Conservation (phyloP, 2,329 filamentous ascomycete genomes). For the Ascochyta rabiei region DNA sequence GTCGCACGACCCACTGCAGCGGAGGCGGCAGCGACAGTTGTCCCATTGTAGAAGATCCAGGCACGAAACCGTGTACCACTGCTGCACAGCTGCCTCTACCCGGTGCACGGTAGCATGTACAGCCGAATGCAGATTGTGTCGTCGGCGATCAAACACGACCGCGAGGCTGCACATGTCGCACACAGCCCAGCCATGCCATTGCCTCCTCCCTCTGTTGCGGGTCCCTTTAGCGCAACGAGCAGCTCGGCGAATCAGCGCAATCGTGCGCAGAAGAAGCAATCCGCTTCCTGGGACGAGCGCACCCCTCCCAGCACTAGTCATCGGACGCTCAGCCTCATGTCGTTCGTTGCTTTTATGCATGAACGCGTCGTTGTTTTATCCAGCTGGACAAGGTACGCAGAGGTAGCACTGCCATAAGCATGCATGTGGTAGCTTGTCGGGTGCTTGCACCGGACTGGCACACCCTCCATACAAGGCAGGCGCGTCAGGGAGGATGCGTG, state of each 20-base stretch:
- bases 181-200: slow-evolving; percentile 9
- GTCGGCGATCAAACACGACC: slow-evolving; percentile 32
- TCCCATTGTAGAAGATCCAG: slow-evolving; percentile 17
- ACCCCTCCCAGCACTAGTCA: slow-evolving; percentile 6
- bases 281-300: slow-evolving; percentile 5
- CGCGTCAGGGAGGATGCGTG: not conserved
- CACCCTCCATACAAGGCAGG: not conserved
- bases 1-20: slow-evolving; percentile 21
- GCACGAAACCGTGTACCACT: slow-evolving; percentile 14
- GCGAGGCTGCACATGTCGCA: slow-evolving; percentile 24
- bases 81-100: slow-evolving; percentile 21
- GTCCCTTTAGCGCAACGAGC: not conserved
- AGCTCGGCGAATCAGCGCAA: slow-evolving; percentile 12
- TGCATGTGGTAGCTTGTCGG: slow-evolving; percentile 8
- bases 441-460: slow-evolving; percentile 14
- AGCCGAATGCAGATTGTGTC: slow-evolving; percentile 20
- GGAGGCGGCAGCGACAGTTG: slow-evolving; percentile 21
- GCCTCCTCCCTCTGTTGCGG: not conserved
- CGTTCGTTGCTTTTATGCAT: slow-evolving; percentile 25
- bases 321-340: slow-evolving; percentile 16
- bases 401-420: slow-evolving; percentile 19
- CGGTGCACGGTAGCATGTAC: slow-evolving; percentile 17
- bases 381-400: slow-evolving; percentile 20
- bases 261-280: slow-evolving; percentile 15
- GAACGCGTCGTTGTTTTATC: slow-evolving; percentile 18